These are phyloP conservation scores for Boletus calvinii DNA, from an alignment of 1,284 basidiomycete genomes.

Conservation along the genomic window DNA sequence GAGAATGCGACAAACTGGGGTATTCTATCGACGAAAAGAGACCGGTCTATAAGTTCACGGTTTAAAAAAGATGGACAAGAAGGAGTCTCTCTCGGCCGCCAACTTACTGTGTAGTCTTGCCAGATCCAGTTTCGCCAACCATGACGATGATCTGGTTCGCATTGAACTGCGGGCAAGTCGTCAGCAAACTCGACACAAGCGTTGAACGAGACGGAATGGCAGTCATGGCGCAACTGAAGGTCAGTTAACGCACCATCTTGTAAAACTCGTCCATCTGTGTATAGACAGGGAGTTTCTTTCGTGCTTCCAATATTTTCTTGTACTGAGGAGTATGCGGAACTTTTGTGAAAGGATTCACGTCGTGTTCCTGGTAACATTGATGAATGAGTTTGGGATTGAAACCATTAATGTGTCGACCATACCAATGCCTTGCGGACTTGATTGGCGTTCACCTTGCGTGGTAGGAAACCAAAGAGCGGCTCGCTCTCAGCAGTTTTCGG, in stretches of 20 bases:
- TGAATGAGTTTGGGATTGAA: background rate
- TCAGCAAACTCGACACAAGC: conserved; percentile 18
- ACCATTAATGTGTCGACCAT: conserved; percentile 23
- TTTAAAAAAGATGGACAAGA: conserved; percentile 22
- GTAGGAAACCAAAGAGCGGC: conserved; percentile 77
- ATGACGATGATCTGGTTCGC: conserved; percentile 90
- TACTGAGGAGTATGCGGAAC: conserved; percentile 77
- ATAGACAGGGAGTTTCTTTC: conserved; percentile 91
- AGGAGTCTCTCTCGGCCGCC: conserved; percentile 19
- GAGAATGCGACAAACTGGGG: conserved; percentile 96
- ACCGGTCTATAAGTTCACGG: conserved; percentile 24
- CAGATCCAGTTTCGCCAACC: conserved; percentile 97
- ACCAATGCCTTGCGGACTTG: conserved; percentile 78
- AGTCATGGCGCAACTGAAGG: conserved; percentile 11
- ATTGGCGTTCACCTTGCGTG: conserved; percentile 70
- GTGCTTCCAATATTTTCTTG: conserved; percentile 80
- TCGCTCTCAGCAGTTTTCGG: conserved; percentile 38
- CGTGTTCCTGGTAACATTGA: conserved; percentile 62
- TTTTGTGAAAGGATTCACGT: conserved; percentile 89
- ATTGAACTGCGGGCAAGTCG: conserved; percentile 57
- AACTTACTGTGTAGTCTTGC: conserved; percentile 94
- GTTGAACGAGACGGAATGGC: conserved; percentile 39
- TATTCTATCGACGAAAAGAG: conserved; percentile 53
- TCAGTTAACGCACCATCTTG: conserved; percentile 64
- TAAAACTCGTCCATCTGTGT: conserved; percentile 93